phyloP scores from a whole-genome alignment of 1,284 basidiomycete genomes.

The Earliella scabrosa region DNA sequence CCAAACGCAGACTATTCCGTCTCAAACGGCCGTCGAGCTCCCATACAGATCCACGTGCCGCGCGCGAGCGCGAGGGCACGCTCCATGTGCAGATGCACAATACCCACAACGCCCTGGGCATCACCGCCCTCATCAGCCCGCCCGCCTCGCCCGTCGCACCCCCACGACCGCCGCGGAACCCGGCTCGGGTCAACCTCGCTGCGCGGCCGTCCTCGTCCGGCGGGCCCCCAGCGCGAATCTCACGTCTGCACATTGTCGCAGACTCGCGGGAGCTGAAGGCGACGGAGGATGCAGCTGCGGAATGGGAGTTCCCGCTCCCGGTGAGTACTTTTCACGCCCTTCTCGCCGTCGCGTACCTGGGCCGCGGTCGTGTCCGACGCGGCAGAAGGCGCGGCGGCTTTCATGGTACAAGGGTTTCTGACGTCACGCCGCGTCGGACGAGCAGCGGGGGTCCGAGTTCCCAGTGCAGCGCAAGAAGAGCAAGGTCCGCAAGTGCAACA shows the following conservation, averaged over 20 bases:
- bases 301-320: slow-evolving; percentile 25
- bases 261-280: slow-evolving; percentile 1
- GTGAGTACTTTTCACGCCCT: slow-evolving; percentile 9
- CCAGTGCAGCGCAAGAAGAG: slow-evolving; percentile 30
- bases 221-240: not conserved
- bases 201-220: slow-evolving; percentile 23
- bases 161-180: slow-evolving; percentile 28
- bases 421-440: slow-evolving; percentile 5
- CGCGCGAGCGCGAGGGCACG: not conserved
- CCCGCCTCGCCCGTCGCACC: slow-evolving; percentile 6
- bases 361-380: too few relatives aligned
- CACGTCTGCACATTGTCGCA: not conserved
- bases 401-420: not conserved
- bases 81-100: not conserved
- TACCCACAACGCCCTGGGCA: slow-evolving; percentile 7
- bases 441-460: slow-evolving; percentile 26
- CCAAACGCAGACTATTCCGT: slow-evolving; percentile 26
- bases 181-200: slow-evolving; percentile 17
- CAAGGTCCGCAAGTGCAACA: slow-evolving; percentile 16
- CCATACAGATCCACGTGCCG: slow-evolving; percentile 3
- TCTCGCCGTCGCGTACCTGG: not conserved
- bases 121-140: slow-evolving; percentile 2
- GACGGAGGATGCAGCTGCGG: slow-evolving; percentile 12
- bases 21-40: slow-evolving; percentile 31
- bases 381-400: not conserved